Evolutionary conservation across 768 basidiomycete genomes (phyloP), one percentile per base, ranked within the genome.

Genomic region (Suillus placidus): DNA sequence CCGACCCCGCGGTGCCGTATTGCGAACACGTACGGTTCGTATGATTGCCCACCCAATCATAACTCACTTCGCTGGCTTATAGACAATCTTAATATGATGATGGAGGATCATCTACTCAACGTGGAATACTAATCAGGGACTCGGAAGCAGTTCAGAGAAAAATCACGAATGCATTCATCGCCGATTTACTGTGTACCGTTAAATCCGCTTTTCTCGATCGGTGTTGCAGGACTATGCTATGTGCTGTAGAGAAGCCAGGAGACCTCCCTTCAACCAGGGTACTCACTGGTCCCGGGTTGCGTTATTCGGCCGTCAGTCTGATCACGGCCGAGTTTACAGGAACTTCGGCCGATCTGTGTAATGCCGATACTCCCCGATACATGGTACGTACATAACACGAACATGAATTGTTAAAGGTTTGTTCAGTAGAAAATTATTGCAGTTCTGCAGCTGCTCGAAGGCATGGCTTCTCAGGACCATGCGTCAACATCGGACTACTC

Each of bases 401-500:
- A 20, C 52, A 6, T 16, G 18, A 32, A 20, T 34, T 1, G 14
- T 30, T 8, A 16, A 18, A 55, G 52, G 52, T 34, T 18, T 34
- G 20, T n/a, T n/a, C 34, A 35, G 20, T 6, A 54, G 18, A 32
- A 8, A 54, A 32, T 18, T 1, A 18, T 30, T 6, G 20, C 9
- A 34, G 54, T 55, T 55, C 54, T 55, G 54, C 10, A 10, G 54
- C 32, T 32, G 10, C 32, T 34, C 54, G 12, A 55, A 55, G 32
- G 9, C 12, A 55, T 55, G 54, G 10, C 54, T 34, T 54, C 30
- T 32, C 30, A 10, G 9, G 18, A 32, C 18, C 30, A 18, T 32
- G 12, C 32, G 54, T 55, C 34, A 14, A 35, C 20, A 34, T n/a
- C 34, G 32, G 84, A 82, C 26, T 91, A 90, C 85, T 84, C 84